These are phyloP conservation scores for Plasmodium reichenowi DNA, from an alignment of 169 alveolate species.

Conservation along the genomic window DNA sequence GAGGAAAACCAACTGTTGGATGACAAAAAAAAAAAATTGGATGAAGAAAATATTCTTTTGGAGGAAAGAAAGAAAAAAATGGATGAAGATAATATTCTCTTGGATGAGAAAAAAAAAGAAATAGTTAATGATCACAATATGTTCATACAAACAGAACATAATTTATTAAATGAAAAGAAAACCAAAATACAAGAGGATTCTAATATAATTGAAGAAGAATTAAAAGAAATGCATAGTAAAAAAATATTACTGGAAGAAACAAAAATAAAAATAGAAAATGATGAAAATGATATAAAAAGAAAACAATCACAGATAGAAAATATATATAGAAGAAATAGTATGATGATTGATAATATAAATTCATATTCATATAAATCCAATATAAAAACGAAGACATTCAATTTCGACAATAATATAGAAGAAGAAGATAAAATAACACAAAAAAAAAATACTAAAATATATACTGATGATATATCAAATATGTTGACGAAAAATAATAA, in stretches of 20 bases:
- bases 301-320: background rate
- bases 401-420: too few species aligned
- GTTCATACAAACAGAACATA: background rate
- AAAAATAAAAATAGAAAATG: background rate
- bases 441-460: too few species aligned
- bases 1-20: background rate
- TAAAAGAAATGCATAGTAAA: background rate
- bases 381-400: too few species aligned
- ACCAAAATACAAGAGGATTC: background rate
- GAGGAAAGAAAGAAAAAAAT: constrained; percentile 17
- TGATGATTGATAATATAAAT: background rate
- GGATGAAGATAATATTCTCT: background rate
- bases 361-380: too few species aligned
- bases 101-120: constrained; percentile 11
- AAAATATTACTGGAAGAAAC: constrained; percentile 4
- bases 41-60: background rate
- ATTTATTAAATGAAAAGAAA: constrained; percentile 1
- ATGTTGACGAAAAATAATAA: too few species aligned
- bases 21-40: constrained; percentile 5
- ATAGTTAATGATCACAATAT: background rate
- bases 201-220: background rate
- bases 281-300: constrained; percentile 4
- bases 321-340: background rate
- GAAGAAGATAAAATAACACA: too few species aligned
- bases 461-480: too few species aligned